Evolutionary conservation across 495 filamentous ascomycete species (phyloP).

Genomic region (Penicillium turbatum): DNA sequence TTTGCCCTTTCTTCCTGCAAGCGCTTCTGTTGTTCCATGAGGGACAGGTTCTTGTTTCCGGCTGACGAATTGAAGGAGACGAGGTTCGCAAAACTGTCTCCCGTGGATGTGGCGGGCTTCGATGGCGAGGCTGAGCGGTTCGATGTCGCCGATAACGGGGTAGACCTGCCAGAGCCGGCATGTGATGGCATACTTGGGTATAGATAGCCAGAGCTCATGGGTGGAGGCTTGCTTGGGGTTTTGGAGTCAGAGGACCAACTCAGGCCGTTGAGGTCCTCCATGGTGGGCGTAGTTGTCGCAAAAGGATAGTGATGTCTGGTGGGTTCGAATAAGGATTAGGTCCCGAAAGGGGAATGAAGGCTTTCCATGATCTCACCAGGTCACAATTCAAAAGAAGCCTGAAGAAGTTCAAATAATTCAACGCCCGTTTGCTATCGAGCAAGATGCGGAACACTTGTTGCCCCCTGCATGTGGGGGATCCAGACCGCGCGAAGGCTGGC

Average conservation of each 20-base stretch:
- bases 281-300: constrained; percentile 23
- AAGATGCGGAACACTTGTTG: constrained; percentile 5
- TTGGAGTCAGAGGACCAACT: constrained; percentile 48
- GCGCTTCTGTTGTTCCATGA: constrained; percentile 80
- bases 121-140: constrained; percentile 48
- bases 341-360: constrained; percentile 3
- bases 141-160: constrained; percentile 57
- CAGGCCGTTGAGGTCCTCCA: constrained; percentile 57
- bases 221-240: constrained; percentile 41
- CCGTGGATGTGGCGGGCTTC: constrained; percentile 56
- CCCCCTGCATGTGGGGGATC: constrained; percentile 11
- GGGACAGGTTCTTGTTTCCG: constrained; percentile 60
- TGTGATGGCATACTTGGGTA: constrained; percentile 55
- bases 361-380: constrained; percentile 17
- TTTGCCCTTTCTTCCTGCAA: constrained; percentile 71
- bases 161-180: constrained; percentile 65
- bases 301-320: constrained; percentile 18
- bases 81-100: constrained; percentile 87
- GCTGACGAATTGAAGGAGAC: constrained; percentile 72
- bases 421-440: constrained; percentile 1
- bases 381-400: neutral
- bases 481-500: constrained; percentile 2
- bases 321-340: constrained; percentile 20
- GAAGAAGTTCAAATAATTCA: neutral
- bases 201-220: constrained; percentile 50